Conservation (phyloP, 2,329 filamentous ascomycete species). For the Verruconis gallopava region DNA sequence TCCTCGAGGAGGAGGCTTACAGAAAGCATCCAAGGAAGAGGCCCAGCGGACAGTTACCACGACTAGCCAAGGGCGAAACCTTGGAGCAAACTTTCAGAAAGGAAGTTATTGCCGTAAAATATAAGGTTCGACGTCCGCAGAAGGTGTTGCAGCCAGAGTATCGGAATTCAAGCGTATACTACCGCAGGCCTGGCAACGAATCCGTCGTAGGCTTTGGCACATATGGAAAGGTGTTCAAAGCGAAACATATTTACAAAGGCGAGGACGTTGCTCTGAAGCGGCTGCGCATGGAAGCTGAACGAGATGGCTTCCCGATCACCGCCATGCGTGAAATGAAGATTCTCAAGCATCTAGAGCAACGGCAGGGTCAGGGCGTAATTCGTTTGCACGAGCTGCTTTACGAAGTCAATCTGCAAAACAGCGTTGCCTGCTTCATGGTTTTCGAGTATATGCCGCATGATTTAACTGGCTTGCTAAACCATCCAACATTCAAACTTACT, state of each 20-base stretch:
- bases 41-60: constrained; percentile 3
- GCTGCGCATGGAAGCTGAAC: constrained; percentile 84
- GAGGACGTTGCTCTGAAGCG: constrained; percentile 75
- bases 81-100: constrained; percentile 7
- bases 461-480: constrained; percentile 85
- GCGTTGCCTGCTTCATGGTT: constrained; percentile 87
- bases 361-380: constrained; percentile 52
- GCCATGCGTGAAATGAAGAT: constrained; percentile 86
- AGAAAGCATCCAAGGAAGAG: constrained; percentile 8
- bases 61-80: constrained; percentile 2
- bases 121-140: constrained; percentile 6
- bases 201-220: constrained; percentile 93
- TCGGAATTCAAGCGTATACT: constrained; percentile 49
- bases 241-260: constrained; percentile 82
- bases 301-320: constrained; percentile 59
- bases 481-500: constrained; percentile 79
- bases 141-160: constrained; percentile 5
- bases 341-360: constrained; percentile 70
- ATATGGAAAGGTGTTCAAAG: constrained; percentile 92
- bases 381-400: constrained; percentile 89
- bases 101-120: constrained; percentile 8
- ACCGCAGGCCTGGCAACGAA: constrained; percentile 90
- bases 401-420: constrained; percentile 54
- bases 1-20: constrained; percentile 7
- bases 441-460: constrained; percentile 98